These are phyloP conservation scores for Claviceps monticola DNA, from an alignment of 2,329 filamentous ascomycete genomes.

Conservation along the genomic window DNA sequence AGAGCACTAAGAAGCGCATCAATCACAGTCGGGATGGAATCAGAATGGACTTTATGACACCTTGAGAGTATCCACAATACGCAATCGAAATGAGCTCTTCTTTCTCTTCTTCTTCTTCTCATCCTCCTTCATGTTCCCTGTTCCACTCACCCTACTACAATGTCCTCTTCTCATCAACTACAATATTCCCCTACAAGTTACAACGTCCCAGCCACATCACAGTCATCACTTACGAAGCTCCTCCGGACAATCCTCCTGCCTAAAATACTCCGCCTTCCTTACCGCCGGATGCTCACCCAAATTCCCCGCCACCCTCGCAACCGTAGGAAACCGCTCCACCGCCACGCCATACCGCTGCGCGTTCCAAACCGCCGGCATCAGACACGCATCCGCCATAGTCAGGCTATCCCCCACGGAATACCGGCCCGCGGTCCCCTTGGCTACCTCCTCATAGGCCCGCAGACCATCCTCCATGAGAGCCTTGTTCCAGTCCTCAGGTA, in stretches of 20 bases:
- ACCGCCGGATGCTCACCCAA: slow-evolving; percentile 37
- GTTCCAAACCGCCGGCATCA: slow-evolving; percentile 45
- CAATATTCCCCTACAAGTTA: neutral
- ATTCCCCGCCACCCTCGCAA: slow-evolving; percentile 29
- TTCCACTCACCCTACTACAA: too few relatives aligned
- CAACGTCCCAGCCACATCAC: neutral
- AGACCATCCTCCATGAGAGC: slow-evolving; percentile 38
- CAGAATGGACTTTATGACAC: too few relatives aligned
- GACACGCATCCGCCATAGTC: slow-evolving; percentile 42
- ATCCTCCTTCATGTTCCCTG: too few relatives aligned
- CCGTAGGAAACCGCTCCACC: slow-evolving; percentile 31
- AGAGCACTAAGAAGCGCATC: too few relatives aligned
- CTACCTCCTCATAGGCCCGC: slow-evolving; percentile 38
- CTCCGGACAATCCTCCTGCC: slow-evolving; percentile 34
- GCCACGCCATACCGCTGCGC: slow-evolving; percentile 42
- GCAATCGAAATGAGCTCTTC: too few relatives aligned
- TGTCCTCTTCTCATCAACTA: too few relatives aligned
- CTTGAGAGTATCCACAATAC: too few relatives aligned
- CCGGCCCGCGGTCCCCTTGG: slow-evolving; percentile 24
- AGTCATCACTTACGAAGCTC: slow-evolving; percentile 14
- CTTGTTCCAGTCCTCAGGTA: slow-evolving; percentile 34
- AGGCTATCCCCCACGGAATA: slow-evolving; percentile 43
- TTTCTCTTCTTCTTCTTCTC: too few relatives aligned
- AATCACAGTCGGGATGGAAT: too few relatives aligned
- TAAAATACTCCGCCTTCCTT: slow-evolving; percentile 35